These are phyloP conservation scores for Kwoniella pini DNA, from an alignment of 768 basidiomycete species.

Conservation along the genomic window DNA sequence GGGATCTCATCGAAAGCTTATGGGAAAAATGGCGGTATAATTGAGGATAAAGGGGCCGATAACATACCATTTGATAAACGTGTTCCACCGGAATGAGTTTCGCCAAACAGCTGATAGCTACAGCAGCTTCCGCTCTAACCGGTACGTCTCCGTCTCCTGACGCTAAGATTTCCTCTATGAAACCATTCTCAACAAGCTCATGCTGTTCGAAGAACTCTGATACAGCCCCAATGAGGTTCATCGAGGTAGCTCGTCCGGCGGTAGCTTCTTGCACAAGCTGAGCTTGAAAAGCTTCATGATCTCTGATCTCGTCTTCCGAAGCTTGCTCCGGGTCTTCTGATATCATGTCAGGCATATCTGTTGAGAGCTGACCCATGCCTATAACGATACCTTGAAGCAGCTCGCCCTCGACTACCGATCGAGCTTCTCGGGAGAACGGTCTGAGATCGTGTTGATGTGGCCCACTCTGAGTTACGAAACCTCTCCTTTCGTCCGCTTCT, in stretches of 20 bases:
- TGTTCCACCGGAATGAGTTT: conserved; percentile 80
- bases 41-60: neutral
- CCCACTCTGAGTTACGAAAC: conserved; percentile 49
- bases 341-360: conserved; percentile 46
- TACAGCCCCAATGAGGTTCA: conserved; percentile 88
- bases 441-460: conserved; percentile 49
- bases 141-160: conserved; percentile 65
- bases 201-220: conserved; percentile 59
- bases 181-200: conserved; percentile 41
- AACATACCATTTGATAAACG: conserved; percentile 64
- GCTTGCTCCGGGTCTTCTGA: conserved; percentile 17
- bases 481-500: conserved; percentile 32
- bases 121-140: conserved; percentile 65
- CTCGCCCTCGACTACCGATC: conserved; percentile 73
- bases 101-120: conserved; percentile 82
- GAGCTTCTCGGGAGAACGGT: conserved; percentile 56
- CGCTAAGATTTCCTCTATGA: conserved; percentile 58
- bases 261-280: conserved; percentile 68
- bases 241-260: conserved; percentile 81
- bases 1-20: neutral
- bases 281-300: conserved; percentile 37
- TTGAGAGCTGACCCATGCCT: conserved; percentile 77
- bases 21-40: no score
- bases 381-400: conserved; percentile 83
- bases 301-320: conserved; percentile 47